Evolutionary conservation across 305 asterid genomes (phyloP).

Genomic region (Euphrasia arctica): DNA sequence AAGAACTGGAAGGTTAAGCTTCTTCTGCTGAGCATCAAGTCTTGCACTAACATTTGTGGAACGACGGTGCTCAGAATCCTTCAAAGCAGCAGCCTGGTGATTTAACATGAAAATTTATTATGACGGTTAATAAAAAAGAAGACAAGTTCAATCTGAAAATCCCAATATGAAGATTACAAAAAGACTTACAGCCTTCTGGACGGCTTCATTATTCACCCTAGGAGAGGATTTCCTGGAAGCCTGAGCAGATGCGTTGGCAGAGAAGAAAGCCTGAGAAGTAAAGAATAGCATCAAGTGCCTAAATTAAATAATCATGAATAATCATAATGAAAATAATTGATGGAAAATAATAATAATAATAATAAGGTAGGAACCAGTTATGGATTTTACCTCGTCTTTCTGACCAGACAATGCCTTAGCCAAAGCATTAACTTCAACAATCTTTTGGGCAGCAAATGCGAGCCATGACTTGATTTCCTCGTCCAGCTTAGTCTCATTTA

Average conservation of each 20-base stretch:
- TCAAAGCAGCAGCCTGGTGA: constrained; percentile 60
- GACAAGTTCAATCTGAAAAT: not conserved
- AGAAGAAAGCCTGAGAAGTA: constrained; percentile 57
- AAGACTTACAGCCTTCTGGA: constrained; percentile 75
- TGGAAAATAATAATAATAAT: not conserved
- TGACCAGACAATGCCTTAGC: constrained; percentile 32
- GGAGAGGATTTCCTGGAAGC: constrained; percentile 34
- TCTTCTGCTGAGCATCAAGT: constrained; percentile 77
- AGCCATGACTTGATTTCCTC: constrained; percentile 88
- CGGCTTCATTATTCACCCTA: constrained; percentile 71
- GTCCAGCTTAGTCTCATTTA: constrained; percentile 81
- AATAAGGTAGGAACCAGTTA: not conserved
- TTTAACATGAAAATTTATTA: constrained; percentile 23
- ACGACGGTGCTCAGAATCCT: constrained; percentile 70
- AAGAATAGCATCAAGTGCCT: constrained; percentile 15
- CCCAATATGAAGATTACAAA: not conserved
- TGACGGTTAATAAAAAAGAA: constrained; percentile 10
- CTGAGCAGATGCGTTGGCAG: constrained; percentile 83
- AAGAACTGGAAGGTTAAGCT: constrained; percentile 74
- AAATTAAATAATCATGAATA: not conserved
- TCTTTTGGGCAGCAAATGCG: constrained; percentile 91
- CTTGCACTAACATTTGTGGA: constrained; percentile 70
- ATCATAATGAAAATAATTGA: not conserved
- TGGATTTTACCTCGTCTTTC: constrained; percentile 60
- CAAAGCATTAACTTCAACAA: constrained; percentile 65